Base-by-base conservation (phyloP, 257 asterid species). In the Jasminum sambac region DNA sequence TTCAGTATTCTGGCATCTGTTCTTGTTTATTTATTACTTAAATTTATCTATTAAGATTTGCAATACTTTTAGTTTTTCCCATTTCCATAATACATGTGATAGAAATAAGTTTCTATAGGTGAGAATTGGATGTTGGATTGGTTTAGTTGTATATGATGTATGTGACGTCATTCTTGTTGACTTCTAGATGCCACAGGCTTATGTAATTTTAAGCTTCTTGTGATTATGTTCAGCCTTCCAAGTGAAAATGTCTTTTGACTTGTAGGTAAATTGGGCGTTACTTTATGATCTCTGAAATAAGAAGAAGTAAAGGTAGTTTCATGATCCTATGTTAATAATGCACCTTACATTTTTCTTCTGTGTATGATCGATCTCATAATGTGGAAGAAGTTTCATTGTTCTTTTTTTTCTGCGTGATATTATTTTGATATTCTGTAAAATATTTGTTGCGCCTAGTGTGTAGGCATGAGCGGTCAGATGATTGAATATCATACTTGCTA, bases 231-330 rank as follows among this genome's bases (percentile, higher is more conserved):
- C 88, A 79, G 83, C 81, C 88, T 84, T 76, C 96, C 92, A 86
- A 87, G 86, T 90, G 84, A 89, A 84, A 74, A 79, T 80, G 76
- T 89, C 87, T 88, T 86, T 84, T 87, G 85, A 74, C 90, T 90
- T 94, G 97, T 90, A 94, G 97, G 96, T 84, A 84, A 83, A 72
- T 64, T 89, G 89, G 94, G 91, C 91, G 95, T 89, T 85, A 82
- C 96, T 89, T 87, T 79, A 82, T 87, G 97, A 89, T 87, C 90
- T 86, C 97, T 88, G 98, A 91, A 85, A 81, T 88, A 88, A 83
- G 90, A 82, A 81, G 93, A 86, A 84, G 86, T 86, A 82, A 88
- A 91, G 97, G 96, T 91, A 89, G 95, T 78, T 85, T 88, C 88
- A 72, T 81, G 90, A 81, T 89, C 84, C 82, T 83, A 71, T 67